Evolutionary conservation across 176 grass and related monocot genomes (phyloP).

Genomic region (Puccinellia tenuiflora): DNA sequence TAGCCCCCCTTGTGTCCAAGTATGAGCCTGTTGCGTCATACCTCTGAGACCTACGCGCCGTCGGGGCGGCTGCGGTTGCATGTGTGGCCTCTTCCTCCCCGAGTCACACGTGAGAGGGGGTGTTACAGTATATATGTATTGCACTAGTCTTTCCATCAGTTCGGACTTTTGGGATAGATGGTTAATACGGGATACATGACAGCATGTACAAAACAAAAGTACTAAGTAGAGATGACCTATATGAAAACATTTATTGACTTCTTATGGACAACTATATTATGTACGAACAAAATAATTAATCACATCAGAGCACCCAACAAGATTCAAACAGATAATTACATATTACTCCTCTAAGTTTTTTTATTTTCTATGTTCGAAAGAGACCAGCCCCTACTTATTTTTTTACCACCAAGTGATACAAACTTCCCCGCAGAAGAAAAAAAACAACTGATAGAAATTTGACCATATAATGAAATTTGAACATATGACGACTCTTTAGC

Average conservation of each 20-base stretch:
- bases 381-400: constrained; percentile 1
- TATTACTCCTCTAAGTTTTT: not conserved
- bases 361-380: not conserved
- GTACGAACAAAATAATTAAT: constrained; percentile 28
- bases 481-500: no score
- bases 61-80: no score
- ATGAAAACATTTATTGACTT: not conserved
- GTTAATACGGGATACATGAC: no score
- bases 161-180: no score
- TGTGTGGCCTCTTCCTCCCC: no score
- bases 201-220: no score
- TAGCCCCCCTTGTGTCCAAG: no score
- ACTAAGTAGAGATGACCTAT: not conserved
- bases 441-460: not conserved
- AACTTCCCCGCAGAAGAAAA: not conserved
- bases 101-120: no score
- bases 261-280: not conserved
- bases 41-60: no score
- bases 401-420: not conserved
- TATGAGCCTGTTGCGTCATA: no score
- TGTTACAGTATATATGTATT: no score
- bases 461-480: not conserved
- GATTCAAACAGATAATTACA: not conserved
- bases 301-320: not conserved
- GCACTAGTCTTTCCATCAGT: no score